Conservation (phyloP, 2,329 filamentous ascomycete species). For the Xylaria sp. region DNA sequence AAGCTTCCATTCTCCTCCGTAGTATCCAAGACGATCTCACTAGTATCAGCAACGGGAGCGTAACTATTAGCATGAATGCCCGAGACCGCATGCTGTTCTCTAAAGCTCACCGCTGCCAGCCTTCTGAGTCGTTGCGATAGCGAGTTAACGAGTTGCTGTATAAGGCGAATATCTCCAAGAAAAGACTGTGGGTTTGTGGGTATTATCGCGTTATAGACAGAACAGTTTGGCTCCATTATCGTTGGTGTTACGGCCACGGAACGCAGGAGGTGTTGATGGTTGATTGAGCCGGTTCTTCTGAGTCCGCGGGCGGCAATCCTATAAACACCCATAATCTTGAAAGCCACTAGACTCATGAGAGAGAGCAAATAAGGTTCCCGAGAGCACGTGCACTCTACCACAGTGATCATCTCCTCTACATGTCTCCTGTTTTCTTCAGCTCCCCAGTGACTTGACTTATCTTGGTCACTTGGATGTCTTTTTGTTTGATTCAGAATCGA, state of each 20-base stretch:
- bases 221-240: background rate
- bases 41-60: background rate
- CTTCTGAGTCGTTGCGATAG: background rate
- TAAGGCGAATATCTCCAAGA: background rate
- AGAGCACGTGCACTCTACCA: slow-evolving; percentile 4
- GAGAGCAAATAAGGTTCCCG: background rate
- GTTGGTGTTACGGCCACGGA: background rate
- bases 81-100: background rate
- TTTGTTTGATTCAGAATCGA: background rate
- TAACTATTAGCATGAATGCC: background rate
- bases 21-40: background rate
- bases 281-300: background rate
- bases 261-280: background rate
- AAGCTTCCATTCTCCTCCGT: background rate
- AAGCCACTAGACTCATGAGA: background rate
- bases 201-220: background rate
- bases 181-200: background rate
- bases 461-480: background rate
- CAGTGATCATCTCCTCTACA: background rate
- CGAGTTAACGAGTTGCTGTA: background rate
- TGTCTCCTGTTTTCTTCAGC: background rate
- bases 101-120: background rate
- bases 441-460: background rate
- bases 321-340: slow-evolving; percentile 1
- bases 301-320: background rate